phyloP scores from a whole-genome alignment of 768 basidiomycete genomes.

The Mrakia frigida region DNA sequence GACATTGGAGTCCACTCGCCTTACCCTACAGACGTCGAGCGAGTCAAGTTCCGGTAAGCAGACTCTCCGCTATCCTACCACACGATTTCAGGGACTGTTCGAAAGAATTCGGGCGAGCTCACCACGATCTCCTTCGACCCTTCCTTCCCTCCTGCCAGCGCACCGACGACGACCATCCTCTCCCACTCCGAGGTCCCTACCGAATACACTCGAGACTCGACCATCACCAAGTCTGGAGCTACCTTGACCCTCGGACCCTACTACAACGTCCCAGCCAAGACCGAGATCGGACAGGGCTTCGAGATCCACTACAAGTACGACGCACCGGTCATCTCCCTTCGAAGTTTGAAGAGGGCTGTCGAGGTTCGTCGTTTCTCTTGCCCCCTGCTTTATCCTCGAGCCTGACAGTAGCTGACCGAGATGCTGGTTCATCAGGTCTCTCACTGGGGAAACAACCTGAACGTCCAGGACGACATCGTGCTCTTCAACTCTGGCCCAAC shows the following conservation, averaged over 20 bases:
- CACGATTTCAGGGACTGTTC: not conserved
- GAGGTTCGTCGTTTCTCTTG: conserved; percentile 50
- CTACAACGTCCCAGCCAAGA: conserved; percentile 60
- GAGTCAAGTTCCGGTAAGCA: conserved; percentile 55
- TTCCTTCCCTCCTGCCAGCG: conserved; percentile 47
- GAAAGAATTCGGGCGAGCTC: too few species aligned
- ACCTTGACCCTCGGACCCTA: conserved; percentile 87
- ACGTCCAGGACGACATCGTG: conserved; percentile 79
- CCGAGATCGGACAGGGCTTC: conserved; percentile 55
- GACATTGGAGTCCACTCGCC: conserved; percentile 78
- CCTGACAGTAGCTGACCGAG: not conserved
- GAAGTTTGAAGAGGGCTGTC: conserved; percentile 63
- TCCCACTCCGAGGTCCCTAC: conserved; percentile 54
- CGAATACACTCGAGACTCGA: conserved; percentile 55
- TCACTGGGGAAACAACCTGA: conserved; percentile 94
- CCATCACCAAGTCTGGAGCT: conserved; percentile 67
- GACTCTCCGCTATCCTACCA: not conserved
- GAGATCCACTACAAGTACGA: conserved; percentile 74
- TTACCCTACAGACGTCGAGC: conserved; percentile 72
- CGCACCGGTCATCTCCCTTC: conserved; percentile 72
- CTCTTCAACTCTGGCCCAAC: conserved; percentile 84
- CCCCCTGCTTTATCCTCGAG: not conserved
- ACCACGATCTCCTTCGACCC: not conserved
- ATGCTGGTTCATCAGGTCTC: conserved; percentile 50
- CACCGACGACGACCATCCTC: conserved; percentile 64